These are phyloP conservation scores for Chalaropsis thielavioides DNA, from an alignment of 2,329 filamentous ascomycete genomes.

Conservation along the genomic window DNA sequence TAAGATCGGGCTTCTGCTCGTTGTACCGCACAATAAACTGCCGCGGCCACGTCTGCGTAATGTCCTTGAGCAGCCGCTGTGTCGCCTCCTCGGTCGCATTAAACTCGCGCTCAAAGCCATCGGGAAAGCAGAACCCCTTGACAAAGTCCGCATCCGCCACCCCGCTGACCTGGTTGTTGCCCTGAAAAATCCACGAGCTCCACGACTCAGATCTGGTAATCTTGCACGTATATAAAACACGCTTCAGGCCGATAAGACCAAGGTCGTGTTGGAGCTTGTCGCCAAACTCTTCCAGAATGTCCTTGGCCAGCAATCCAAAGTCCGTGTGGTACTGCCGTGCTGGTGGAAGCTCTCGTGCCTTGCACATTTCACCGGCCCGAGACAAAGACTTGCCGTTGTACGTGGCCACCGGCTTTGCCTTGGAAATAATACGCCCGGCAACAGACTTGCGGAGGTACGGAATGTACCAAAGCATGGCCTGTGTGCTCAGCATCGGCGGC, in stretches of 20 bases:
- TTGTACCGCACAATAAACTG: slow-evolving; percentile 1
- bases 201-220: background rate
- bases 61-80: background rate
- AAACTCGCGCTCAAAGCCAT: slow-evolving; percentile 1
- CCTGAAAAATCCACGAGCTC: slow-evolving; percentile 1
- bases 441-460: background rate
- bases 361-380: background rate
- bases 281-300: slow-evolving; percentile 2
- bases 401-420: background rate
- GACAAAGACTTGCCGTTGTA: background rate
- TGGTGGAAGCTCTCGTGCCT: background rate
- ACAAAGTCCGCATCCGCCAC: background rate
- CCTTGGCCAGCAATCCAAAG: background rate
- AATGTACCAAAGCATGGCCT: background rate
- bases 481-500: background rate
- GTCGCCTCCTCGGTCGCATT: background rate
- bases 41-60: slow-evolving; percentile 1
- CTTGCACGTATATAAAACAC: background rate
- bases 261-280: background rate
- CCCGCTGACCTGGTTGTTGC: background rate
- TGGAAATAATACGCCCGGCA: slow-evolving; percentile 1
- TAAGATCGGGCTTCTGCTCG: background rate
- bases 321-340: background rate
- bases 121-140: background rate
- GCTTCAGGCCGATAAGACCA: background rate